A percentile compares a stretch with the other conserved stretches of the same genome.
Conservation (phyloP, 2,329 filamentous ascomycete species). For the Botrytis galanthina region DNA sequence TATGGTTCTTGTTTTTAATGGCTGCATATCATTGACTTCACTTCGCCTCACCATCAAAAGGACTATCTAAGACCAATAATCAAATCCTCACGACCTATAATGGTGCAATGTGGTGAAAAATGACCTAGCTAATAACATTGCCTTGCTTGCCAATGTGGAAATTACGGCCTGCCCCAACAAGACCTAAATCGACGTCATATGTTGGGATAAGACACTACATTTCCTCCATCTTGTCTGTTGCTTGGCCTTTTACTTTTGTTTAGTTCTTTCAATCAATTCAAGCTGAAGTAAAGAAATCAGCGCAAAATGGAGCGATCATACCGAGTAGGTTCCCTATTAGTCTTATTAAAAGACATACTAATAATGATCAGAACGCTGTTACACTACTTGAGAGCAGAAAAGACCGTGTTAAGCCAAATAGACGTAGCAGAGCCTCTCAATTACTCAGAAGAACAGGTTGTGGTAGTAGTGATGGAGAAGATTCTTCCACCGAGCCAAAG, state of each 20-base stretch:
- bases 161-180: neutral
- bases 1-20: too few species aligned
- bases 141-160: neutral
- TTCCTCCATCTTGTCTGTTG: too few species aligned
- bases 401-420: neutral
- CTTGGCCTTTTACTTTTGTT: neutral
- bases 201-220: neutral
- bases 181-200: neutral
- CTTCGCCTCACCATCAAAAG: neutral
- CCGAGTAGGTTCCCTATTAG: neutral
- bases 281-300: neutral
- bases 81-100: neutral
- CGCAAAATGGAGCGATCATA: conserved; percentile 9
- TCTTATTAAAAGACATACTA: neutral
- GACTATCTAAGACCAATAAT: neutral
- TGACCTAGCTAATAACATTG: too few species aligned
- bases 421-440: conserved; percentile 5
- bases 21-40: neutral
- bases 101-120: too few species aligned
- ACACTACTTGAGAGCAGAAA: conserved; percentile 9
- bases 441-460: conserved; percentile 8
- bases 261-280: neutral
- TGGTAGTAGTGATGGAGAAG: neutral
- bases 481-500: neutral
- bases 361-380: neutral